Evolutionary conservation across 352 stramenopile genomes (phyloP).

Genomic region (Phytophthora constricta): DNA sequence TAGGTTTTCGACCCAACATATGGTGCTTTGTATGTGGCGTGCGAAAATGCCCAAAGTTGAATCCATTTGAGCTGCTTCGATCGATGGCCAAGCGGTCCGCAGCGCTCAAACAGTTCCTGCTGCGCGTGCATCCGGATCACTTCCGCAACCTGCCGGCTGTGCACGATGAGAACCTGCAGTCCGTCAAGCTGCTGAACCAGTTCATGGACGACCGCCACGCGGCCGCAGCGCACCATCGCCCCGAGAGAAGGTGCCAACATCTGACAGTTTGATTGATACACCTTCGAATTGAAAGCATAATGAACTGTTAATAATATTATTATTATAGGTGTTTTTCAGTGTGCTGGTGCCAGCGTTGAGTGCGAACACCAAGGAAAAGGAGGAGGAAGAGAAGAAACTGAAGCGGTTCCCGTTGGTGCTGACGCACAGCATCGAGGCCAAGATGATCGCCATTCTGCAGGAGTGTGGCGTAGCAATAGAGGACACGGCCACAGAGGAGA

Average conservation of each 20-base stretch:
- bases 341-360: slow-evolving; percentile 32
- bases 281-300: too few relatives aligned
- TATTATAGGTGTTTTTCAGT: slow-evolving; percentile 54
- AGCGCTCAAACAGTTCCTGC: slow-evolving; percentile 75
- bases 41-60: too few relatives aligned
- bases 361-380: neutral
- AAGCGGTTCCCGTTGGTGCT: slow-evolving; percentile 64
- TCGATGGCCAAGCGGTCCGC: slow-evolving; percentile 53
- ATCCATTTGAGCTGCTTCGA: too few relatives aligned
- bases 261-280: too few relatives aligned
- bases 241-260: slow-evolving; percentile 27
- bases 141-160: slow-evolving; percentile 62
- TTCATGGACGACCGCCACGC: slow-evolving; percentile 66
- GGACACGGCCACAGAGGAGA: slow-evolving; percentile 10
- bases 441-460: slow-evolving; percentile 55
- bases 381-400: slow-evolving; percentile 21
- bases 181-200: slow-evolving; percentile 75
- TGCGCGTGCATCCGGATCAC: slow-evolving; percentile 74
- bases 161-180: slow-evolving; percentile 75
- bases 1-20: too few relatives aligned
- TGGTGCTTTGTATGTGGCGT: too few relatives aligned
- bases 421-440: slow-evolving; percentile 48
- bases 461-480: slow-evolving; percentile 55
- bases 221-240: slow-evolving; percentile 8
- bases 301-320: too few relatives aligned